These are phyloP conservation scores for Bipolaris cookei DNA, from an alignment of 2,329 filamentous ascomycete genomes.

Conservation along the genomic window DNA sequence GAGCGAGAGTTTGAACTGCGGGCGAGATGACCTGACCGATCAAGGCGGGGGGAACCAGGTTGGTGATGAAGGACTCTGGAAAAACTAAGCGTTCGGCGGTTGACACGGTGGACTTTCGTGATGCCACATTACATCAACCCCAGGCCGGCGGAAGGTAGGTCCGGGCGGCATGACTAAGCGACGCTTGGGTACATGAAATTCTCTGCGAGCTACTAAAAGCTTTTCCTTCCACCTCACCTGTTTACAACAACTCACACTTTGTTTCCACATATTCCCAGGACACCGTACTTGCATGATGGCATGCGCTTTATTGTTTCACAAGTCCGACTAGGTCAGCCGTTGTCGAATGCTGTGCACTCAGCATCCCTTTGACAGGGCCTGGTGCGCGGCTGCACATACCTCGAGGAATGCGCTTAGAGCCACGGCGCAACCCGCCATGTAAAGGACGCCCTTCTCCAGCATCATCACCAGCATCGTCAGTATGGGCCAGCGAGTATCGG, in stretches of 20 bases:
- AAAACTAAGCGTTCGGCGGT: background rate
- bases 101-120: constrained; percentile 20
- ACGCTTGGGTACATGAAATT: constrained; percentile 8
- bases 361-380: background rate
- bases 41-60: background rate
- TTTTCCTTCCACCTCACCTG: background rate
- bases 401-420: background rate
- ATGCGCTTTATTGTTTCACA: background rate
- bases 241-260: background rate
- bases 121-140: constrained; percentile 19
- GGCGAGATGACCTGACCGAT: background rate
- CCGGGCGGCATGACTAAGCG: constrained; percentile 14
- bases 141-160: constrained; percentile 10
- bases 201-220: constrained; percentile 9
- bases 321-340: background rate
- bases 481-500: no score
- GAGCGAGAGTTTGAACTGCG: constrained; percentile 4
- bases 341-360: background rate
- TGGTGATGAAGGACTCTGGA: background rate
- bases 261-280: background rate
- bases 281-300: background rate
- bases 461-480: background rate
- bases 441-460: background rate
- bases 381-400: background rate
- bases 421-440: background rate